phyloP scores from a whole-genome alignment of 2,329 filamentous ascomycete genomes.

The Epichloe coenophiala region DNA sequence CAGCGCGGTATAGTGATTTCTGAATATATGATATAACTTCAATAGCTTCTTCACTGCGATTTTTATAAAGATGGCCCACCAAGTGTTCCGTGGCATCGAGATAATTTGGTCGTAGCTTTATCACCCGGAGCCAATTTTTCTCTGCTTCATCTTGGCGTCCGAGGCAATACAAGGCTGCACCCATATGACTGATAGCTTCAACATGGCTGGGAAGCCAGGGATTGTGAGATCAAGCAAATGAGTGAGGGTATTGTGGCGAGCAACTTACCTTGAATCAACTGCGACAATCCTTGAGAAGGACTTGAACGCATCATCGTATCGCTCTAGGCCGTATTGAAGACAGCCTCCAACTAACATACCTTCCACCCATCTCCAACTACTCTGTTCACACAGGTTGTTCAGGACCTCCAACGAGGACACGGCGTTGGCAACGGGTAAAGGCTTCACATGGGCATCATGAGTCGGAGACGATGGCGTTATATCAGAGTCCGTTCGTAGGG shows the following conservation, averaged over 20 bases:
- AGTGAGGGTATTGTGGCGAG: slow-evolving; percentile 17
- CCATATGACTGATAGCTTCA: slow-evolving; percentile 87
- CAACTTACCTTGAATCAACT: slow-evolving; percentile 40
- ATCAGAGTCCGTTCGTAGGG: background rate
- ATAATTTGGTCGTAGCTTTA: slow-evolving; percentile 72
- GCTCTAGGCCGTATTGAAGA: slow-evolving; percentile 76
- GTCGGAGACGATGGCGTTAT: slow-evolving; percentile 4
- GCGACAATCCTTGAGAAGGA: slow-evolving; percentile 56
- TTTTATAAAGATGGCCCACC: slow-evolving; percentile 73
- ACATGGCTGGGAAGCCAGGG: slow-evolving; percentile 49
- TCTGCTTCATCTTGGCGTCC: slow-evolving; percentile 75
- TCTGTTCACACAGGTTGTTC: slow-evolving; percentile 62
- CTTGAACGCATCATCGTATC: slow-evolving; percentile 62
- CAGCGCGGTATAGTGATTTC: slow-evolving; percentile 40
- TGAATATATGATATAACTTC: slow-evolving; percentile 80
- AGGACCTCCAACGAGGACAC: slow-evolving; percentile 58
- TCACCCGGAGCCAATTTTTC: slow-evolving; percentile 70
- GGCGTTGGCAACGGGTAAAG: slow-evolving; percentile 39
- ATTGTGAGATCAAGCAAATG: slow-evolving; percentile 3
- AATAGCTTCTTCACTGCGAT: slow-evolving; percentile 73
- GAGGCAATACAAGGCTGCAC: slow-evolving; percentile 75
- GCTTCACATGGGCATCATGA: background rate
- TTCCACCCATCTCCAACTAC: slow-evolving; percentile 79
- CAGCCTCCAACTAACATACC: slow-evolving; percentile 87
- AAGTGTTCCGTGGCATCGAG: slow-evolving; percentile 94